phyloP scores from a whole-genome alignment of 2,329 filamentous ascomycete genomes.

The Stachybotrys chlorohalonatus region DNA sequence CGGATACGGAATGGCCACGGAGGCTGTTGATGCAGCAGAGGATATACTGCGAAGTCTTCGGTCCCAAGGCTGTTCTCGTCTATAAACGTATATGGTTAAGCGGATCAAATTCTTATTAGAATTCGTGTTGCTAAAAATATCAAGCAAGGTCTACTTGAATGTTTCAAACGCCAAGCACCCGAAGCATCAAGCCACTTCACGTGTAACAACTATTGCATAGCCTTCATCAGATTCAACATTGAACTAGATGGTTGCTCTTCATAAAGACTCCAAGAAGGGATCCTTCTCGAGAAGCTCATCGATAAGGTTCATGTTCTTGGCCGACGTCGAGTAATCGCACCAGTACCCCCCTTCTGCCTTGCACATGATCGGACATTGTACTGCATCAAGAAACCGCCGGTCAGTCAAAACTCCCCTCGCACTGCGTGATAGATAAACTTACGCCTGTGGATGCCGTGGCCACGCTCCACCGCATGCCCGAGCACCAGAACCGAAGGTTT shows the following conservation, averaged over 20 bases:
- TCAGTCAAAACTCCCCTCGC: conserved; percentile 4
- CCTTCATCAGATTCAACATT: too few relatives aligned
- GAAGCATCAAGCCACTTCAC: too few relatives aligned
- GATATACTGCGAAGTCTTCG: conserved; percentile 11
- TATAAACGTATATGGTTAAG: neutral
- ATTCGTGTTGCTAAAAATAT: too few relatives aligned
- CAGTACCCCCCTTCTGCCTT: conserved; percentile 11
- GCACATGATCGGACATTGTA: conserved; percentile 6
- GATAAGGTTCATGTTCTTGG: conserved; percentile 5
- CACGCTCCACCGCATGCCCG: conserved; percentile 6
- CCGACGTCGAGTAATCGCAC: conserved; percentile 6
- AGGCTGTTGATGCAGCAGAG: conserved; percentile 17
- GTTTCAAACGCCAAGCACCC: too few relatives aligned
- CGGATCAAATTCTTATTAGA: too few relatives aligned
- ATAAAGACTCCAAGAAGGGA: conserved; percentile 7
- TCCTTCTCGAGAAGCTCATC: conserved; percentile 5
- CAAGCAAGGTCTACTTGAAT: too few relatives aligned
- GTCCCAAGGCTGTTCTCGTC: neutral
- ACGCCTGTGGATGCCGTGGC: neutral
- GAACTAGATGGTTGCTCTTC: neutral
- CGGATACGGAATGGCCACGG: conserved; percentile 25
- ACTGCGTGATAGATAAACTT: neutral
- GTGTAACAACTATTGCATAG: too few relatives aligned
- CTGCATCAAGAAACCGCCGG: neutral
- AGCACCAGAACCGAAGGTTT: conserved; percentile 4